Base-by-base conservation (phyloP, 1,284 basidiomycete genomes). In the Amylostereum chailletii region DNA sequence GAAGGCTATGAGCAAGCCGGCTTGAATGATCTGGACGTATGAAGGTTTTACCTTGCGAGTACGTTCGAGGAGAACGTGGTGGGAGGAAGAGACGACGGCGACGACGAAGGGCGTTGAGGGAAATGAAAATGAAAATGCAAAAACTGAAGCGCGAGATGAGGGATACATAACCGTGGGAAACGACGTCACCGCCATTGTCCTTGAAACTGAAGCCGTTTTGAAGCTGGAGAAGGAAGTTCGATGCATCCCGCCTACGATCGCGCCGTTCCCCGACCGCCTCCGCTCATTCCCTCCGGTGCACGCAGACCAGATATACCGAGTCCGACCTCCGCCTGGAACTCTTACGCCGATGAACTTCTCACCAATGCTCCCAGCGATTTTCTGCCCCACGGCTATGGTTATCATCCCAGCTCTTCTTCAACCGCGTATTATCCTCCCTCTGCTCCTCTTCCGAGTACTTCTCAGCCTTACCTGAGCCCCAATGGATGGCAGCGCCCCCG, bases 221-320 rank as follows among this genome's bases (percentile, higher is more conserved):
- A 19, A 19, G 19, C 19, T 19, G 19, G 19, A 19, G 19, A 19
- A 19, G 19, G 19, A 19, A 19, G 19, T 19, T 8, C 70, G 71
- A 57, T 73, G 69, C 41, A n/a, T n/a, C 11, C 32, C 32, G 19
- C n/a, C 27, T 45, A 48, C 42, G 36, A 55, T 52, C 48, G 46
- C 51, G 47, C 34, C 54, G 56, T 62, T 49, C 63, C 64, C n/a
- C 60, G 69, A 41, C 71, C 72, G 5, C 62, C 70, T 46, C 42
- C 75, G 47, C 52, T 61, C 39, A 76, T 76, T 34, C 71, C 73
- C 7, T 55, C 59, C 29, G 65, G 62, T 52, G 54, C 69, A 5
- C 60, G 60, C 9, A 65, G 63, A 36, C 65, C 66, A 26, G 39
- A 55, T 26, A 61, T 62, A 46, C 62, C 64, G 8, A 64, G 60